These are phyloP conservation scores for Ceratobasidium sp. DNA, from an alignment of 1,284 basidiomycete species.

Conservation along the genomic window DNA sequence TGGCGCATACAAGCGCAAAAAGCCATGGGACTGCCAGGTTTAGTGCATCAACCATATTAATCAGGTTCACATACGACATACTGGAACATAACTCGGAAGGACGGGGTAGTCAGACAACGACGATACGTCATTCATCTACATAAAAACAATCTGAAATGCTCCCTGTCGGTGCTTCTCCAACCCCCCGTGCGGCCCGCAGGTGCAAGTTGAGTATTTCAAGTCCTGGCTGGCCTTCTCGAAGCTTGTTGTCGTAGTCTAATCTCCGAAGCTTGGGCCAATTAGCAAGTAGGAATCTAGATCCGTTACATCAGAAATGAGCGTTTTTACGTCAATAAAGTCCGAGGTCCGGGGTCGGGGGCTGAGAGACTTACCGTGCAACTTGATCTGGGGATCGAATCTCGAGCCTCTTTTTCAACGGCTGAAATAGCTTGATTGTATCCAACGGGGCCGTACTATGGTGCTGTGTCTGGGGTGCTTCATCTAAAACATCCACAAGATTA, in stretches of 20 bases:
- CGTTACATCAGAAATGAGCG: too few relatives aligned
- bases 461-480: too few relatives aligned
- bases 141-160: neutral
- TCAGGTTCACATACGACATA: too few relatives aligned
- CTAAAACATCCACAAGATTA: too few relatives aligned
- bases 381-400: neutral
- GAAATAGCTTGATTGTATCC: neutral
- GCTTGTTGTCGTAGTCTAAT: neutral
- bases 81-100: neutral
- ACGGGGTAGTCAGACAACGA: neutral
- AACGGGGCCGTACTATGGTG: neutral
- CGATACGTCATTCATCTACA: neutral
- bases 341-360: neutral
- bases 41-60: too few relatives aligned
- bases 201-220: neutral
- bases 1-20: too few relatives aligned
- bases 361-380: neutral
- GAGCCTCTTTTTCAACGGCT: neutral
- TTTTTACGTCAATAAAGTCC: too few relatives aligned
- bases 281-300: neutral
- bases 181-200: neutral
- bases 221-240: neutral
- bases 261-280: constrained; percentile 1
- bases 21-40: too few relatives aligned
- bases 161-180: neutral